Percentiles rank a stretch among this genome's conserved stretches.
Conservation (phyloP, 2,329 filamentous ascomycete genomes). For the Aspergillus fijiensis region DNA sequence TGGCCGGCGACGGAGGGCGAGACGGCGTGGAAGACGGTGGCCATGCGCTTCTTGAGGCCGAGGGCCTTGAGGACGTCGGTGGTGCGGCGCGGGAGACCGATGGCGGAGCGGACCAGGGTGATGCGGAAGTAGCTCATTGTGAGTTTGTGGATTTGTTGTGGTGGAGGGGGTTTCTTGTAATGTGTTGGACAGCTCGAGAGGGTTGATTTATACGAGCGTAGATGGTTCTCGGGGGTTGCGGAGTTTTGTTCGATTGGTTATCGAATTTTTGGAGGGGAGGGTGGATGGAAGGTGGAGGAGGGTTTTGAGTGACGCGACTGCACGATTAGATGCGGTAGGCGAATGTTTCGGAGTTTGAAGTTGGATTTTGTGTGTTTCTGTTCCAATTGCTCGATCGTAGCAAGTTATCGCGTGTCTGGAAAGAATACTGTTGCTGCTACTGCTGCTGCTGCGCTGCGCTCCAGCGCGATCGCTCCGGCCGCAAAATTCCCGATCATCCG, state of each 20-base stretch:
- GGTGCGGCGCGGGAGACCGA: constrained; percentile 79
- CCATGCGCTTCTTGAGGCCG: constrained; percentile 78
- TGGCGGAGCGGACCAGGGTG: constrained; percentile 83
- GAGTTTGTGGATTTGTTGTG: neutral
- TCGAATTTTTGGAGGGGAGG: neutral
- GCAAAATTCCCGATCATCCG: constrained; percentile 19
- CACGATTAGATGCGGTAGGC: neutral
- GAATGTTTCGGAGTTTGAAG: neutral
- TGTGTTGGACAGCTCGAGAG: no score
- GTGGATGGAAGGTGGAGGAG: neutral
- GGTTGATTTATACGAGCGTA: no score
- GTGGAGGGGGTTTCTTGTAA: no score
- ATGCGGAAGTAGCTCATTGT: constrained; percentile 83
- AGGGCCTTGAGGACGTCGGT: constrained; percentile 80
- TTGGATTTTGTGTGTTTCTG: no score
- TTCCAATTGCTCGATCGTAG: neutral
- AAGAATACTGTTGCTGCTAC: neutral
- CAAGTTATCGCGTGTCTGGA: neutral
- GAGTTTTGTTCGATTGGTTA: neutral
- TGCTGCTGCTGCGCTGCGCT: neutral
- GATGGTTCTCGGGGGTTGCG: neutral
- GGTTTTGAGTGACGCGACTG: neutral
- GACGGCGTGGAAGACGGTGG: constrained; percentile 87
- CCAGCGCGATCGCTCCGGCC: neutral
- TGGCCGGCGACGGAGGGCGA: constrained; percentile 78